Evolutionary conservation across 495 filamentous ascomycete species (phyloP).

Genomic region (Penicillium simplicissimum): DNA sequence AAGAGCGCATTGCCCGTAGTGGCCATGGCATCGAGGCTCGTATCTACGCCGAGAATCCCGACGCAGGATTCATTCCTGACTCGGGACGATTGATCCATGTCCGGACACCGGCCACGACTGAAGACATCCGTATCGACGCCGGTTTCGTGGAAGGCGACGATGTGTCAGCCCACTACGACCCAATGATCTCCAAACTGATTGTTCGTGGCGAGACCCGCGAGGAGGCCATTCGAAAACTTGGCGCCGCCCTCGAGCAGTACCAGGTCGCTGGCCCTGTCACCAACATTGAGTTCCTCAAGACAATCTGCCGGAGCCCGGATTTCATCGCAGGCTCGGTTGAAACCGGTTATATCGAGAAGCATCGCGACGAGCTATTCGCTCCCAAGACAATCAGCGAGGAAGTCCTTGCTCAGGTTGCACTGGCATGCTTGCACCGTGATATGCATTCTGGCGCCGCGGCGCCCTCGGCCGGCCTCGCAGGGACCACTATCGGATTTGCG

Average conservation of each 20-base stretch:
- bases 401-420: slow-evolving; percentile 78
- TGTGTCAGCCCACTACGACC: slow-evolving; percentile 94
- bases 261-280: slow-evolving; percentile 91
- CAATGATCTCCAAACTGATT: slow-evolving; percentile 98
- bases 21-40: slow-evolving; percentile 93
- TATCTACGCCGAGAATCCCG: slow-evolving; percentile 95
- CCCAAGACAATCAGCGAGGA: slow-evolving; percentile 57
- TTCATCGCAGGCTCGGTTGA: slow-evolving; percentile 91
- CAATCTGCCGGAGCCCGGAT: slow-evolving; percentile 71
- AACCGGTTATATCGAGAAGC: slow-evolving; percentile 92
- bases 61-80: slow-evolving; percentile 86
- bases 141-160: slow-evolving; percentile 91
- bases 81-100: slow-evolving; percentile 88
- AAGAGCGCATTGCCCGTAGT: slow-evolving; percentile 67
- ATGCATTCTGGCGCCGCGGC: slow-evolving; percentile 17
- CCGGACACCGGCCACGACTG: slow-evolving; percentile 63
- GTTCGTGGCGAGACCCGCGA: slow-evolving; percentile 77
- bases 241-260: slow-evolving; percentile 81
- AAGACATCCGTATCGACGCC: slow-evolving; percentile 84
- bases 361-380: slow-evolving; percentile 71
- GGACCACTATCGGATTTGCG: slow-evolving; percentile 53
- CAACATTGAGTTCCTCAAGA: slow-evolving; percentile 96
- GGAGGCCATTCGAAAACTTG: slow-evolving; percentile 80
- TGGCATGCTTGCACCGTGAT: slow-evolving; percentile 62
- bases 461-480: slow-evolving; percentile 27